Conservation (phyloP, 345 rosid species). For the Microcos paniculata region DNA sequence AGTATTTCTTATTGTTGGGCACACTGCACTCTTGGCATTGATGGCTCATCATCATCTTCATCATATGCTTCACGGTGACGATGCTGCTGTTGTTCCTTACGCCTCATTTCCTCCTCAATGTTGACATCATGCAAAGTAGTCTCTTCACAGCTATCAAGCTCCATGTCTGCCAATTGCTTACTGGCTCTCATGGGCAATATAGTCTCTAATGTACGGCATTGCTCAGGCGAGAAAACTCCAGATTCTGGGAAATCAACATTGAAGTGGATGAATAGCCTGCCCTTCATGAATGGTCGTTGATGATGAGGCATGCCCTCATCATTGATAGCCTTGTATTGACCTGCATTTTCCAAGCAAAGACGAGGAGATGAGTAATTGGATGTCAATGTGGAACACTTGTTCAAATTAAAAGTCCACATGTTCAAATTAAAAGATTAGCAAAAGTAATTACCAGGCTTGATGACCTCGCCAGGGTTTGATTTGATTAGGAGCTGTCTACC, state of each 20-base stretch:
- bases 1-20: constrained; percentile 56
- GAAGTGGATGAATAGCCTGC: constrained; percentile 59
- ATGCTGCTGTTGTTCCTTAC: constrained; percentile 52
- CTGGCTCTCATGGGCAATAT: constrained; percentile 45
- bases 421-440: not conserved
- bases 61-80: constrained; percentile 62
- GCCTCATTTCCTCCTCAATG: constrained; percentile 55
- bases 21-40: constrained; percentile 61
- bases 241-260: constrained; percentile 64
- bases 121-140: constrained; percentile 65
- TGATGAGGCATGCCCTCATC: constrained; percentile 65
- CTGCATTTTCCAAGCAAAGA: constrained; percentile 22
- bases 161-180: constrained; percentile 47
- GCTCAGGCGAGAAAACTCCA: constrained; percentile 38
- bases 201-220: constrained; percentile 48
- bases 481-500: constrained; percentile 65
- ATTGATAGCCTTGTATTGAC: constrained; percentile 50
- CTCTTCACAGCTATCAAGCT: constrained; percentile 71
- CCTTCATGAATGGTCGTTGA: constrained; percentile 67
- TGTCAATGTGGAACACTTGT: not conserved
- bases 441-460: constrained; percentile 50
- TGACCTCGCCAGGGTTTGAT: constrained; percentile 59
- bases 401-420: no score
- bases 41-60: constrained; percentile 47
- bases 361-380: not conserved